A percentile compares a stretch with the other conserved stretches of the same genome.
Evolutionary conservation across 257 asterid genomes (phyloP).

Genomic region (Schizonepeta tenuifolia): DNA sequence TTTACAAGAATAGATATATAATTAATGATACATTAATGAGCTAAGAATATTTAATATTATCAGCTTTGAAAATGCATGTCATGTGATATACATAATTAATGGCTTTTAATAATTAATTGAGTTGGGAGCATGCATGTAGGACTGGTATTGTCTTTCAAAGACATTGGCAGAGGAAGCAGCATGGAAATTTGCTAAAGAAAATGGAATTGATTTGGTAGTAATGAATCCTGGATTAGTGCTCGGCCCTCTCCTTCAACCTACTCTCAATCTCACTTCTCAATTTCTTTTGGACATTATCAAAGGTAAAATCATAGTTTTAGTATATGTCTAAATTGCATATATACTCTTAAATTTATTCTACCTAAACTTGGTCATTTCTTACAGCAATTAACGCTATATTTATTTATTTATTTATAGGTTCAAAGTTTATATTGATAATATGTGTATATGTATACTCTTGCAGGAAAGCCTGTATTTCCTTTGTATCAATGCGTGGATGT

Average conservation of each 20-base stretch:
- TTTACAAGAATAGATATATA: too few relatives aligned
- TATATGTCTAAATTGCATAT: neutral
- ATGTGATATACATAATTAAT: too few relatives aligned
- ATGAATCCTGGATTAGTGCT: neutral
- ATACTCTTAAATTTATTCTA: too few relatives aligned
- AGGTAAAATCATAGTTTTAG: constrained; percentile 45
- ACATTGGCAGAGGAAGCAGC: constrained; percentile 14
- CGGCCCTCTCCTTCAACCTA: constrained; percentile 46
- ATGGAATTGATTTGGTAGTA: neutral
- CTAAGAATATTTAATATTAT: too few relatives aligned
- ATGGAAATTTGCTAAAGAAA: neutral
- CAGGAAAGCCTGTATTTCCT: neutral
- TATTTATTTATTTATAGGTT: too few relatives aligned
- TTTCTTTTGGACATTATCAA: constrained; percentile 57
- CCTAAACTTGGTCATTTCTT: too few relatives aligned
- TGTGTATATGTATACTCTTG: neutral
- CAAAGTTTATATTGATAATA: too few relatives aligned
- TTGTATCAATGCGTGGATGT: constrained; percentile 37
- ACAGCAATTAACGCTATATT: too few relatives aligned
- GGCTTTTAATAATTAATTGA: too few relatives aligned
- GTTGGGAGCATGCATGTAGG: neutral
- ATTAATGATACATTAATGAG: too few relatives aligned
- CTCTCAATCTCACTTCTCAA: constrained; percentile 68
- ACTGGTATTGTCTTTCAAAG: constrained; percentile 1
- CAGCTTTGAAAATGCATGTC: too few relatives aligned